These are phyloP conservation scores for Neurospora cerealis DNA, from an alignment of 495 filamentous ascomycete genomes.

Conservation along the genomic window DNA sequence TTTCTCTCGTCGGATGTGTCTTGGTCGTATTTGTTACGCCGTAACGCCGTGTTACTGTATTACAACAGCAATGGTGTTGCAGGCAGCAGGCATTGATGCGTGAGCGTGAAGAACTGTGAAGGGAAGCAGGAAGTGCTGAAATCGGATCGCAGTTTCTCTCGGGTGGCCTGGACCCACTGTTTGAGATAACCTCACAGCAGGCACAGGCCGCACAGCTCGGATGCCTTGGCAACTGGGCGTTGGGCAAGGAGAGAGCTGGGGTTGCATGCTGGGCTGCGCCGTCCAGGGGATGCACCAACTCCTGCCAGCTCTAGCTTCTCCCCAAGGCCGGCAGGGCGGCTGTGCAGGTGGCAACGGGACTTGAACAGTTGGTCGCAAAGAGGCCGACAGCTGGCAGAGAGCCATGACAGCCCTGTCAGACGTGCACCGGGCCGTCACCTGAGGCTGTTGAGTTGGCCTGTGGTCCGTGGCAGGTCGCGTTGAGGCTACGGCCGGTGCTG, in stretches of 20 bases:
- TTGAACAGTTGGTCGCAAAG: neutral
- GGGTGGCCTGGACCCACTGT: neutral
- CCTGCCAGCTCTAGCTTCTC: neutral
- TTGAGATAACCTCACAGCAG: neutral
- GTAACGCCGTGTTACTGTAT: neutral
- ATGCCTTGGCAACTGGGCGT: neutral
- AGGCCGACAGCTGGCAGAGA: too few relatives aligned
- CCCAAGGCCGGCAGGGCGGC: neutral
- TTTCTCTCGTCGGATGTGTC: neutral
- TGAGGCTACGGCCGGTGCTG: conserved; percentile 15
- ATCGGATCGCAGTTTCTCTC: neutral
- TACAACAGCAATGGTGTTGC: neutral
- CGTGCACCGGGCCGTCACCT: neutral
- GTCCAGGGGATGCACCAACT: neutral
- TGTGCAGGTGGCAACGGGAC: neutral
- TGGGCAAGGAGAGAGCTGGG: neutral
- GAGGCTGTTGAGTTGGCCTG: neutral
- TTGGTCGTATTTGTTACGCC: neutral
- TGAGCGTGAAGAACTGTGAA: neutral
- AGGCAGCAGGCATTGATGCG: neutral
- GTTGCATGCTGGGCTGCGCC: neutral
- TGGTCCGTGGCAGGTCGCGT: neutral
- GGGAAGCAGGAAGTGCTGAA: neutral
- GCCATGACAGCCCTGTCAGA: neutral
- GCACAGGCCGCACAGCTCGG: neutral